Percentiles rank a stretch among this genome's conserved stretches.
Conservation (phyloP, 176 grass and related monocot genomes). For the Urochloa ruziziensis region DNA sequence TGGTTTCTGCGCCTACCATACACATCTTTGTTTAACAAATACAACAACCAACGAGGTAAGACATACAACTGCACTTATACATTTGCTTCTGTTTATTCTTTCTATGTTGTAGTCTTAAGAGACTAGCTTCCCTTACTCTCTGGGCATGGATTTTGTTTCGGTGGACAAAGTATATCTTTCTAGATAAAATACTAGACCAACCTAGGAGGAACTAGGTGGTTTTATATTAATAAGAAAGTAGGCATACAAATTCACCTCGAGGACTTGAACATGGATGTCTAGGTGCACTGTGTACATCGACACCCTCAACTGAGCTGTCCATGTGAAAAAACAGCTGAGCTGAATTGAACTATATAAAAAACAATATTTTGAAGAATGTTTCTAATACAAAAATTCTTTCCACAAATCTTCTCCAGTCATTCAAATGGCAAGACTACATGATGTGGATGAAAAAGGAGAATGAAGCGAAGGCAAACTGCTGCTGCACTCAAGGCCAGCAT, state of each 20-base stretch:
- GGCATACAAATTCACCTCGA: too few species aligned
- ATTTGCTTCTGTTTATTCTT: neutral
- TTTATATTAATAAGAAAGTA: too few species aligned
- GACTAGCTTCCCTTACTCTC: neutral
- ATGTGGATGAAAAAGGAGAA: constrained; percentile 86
- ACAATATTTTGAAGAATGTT: constrained; percentile 17
- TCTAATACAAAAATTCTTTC: neutral
- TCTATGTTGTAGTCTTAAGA: neutral
- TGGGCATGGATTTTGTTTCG: neutral
- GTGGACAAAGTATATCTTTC: neutral
- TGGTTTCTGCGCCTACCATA: constrained; percentile 87
- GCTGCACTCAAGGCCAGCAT: constrained; percentile 51
- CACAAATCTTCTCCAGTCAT: constrained; percentile 55
- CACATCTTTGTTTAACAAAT: constrained; percentile 84
- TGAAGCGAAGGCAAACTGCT: constrained; percentile 51
- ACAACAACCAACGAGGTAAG: constrained; percentile 92
- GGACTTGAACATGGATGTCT: too few species aligned
- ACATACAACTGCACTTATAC: neutral
- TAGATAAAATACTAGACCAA: neutral
- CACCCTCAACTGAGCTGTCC: too few species aligned
- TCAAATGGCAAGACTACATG: constrained; percentile 99
- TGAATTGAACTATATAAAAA: neutral
- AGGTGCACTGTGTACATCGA: too few species aligned
- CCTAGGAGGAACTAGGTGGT: too few species aligned
- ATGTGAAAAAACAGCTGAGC: too few species aligned